A percentile compares a stretch with the other conserved stretches of the same genome.
Evolutionary conservation across 208 protist species (phyloP).

Genomic region (Trypanosoma lewisi): DNA sequence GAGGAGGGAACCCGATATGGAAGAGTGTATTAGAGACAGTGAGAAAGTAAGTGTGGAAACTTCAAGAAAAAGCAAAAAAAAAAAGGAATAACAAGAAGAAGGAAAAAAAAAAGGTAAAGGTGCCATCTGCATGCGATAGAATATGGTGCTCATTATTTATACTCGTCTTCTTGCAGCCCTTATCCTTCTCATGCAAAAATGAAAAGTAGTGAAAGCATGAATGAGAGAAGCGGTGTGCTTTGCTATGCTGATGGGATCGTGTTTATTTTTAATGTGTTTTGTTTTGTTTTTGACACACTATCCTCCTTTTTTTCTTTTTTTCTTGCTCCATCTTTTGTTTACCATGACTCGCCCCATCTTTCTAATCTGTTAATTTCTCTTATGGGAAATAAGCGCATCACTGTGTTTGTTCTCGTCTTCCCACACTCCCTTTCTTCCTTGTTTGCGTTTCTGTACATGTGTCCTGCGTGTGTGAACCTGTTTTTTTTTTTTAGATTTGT

Average conservation of each 20-base stretch:
- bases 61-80: conserved; percentile 6
- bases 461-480: background rate
- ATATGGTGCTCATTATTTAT: background rate
- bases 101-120: conserved; percentile 8
- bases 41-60: conserved; percentile 8
- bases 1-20: too few species aligned
- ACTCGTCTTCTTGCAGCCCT: background rate
- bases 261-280: too few species aligned
- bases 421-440: conserved; percentile 7
- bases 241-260: too few species aligned
- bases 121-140: background rate
- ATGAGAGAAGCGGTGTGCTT: too few species aligned
- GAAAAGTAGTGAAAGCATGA: too few species aligned
- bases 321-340: too few species aligned
- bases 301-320: too few species aligned
- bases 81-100: conserved; percentile 8
- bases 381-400: too few species aligned
- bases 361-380: too few species aligned
- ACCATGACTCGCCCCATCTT: too few species aligned
- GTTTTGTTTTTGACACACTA: too few species aligned
- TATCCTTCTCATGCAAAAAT: background rate
- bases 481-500: background rate
- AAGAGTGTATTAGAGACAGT: conserved; percentile 5
- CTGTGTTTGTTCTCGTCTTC: background rate
- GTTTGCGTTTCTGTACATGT: conserved; percentile 4